phyloP scores from a whole-genome alignment of 2,329 filamentous ascomycete species.

The Passalora sequoiae region DNA sequence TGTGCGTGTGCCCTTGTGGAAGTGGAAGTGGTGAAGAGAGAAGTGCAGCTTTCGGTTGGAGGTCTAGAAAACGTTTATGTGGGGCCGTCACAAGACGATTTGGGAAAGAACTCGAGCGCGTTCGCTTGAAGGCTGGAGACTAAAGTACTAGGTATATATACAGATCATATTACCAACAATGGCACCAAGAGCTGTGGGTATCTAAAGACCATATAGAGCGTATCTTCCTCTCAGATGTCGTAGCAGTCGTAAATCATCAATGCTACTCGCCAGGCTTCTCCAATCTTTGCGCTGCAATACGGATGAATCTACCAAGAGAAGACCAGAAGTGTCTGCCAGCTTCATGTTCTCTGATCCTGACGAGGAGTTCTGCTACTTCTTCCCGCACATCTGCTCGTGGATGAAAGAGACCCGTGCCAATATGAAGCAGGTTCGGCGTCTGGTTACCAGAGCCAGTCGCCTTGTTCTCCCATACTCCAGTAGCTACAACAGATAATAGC shows the following conservation, averaged over 20 bases:
- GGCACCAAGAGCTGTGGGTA: constrained; percentile 1
- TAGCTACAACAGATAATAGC: constrained; percentile 32
- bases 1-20: too few relatives aligned
- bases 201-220: constrained; percentile 2
- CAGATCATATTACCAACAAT: background rate
- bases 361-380: constrained; percentile 72
- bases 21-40: background rate
- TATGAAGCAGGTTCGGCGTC: constrained; percentile 20
- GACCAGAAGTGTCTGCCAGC: constrained; percentile 92
- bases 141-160: too few relatives aligned
- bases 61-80: background rate
- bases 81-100: too few relatives aligned
- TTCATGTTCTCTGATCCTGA: constrained; percentile 77
- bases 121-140: too few relatives aligned
- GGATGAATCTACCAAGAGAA: constrained; percentile 78
- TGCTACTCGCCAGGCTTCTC: constrained; percentile 11
- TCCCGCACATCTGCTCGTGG: constrained; percentile 73
- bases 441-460: constrained; percentile 14
- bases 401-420: constrained; percentile 88
- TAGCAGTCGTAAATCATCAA: constrained; percentile 6
- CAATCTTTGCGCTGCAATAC: constrained; percentile 53
- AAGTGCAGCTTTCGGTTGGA: background rate
- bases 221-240: background rate
- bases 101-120: too few relatives aligned
- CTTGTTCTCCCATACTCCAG: constrained; percentile 28